A percentile compares a stretch with the other conserved stretches of the same genome.
phyloP scores from a whole-genome alignment of 768 basidiomycete species.

The Tricholoma saponaceum region DNA sequence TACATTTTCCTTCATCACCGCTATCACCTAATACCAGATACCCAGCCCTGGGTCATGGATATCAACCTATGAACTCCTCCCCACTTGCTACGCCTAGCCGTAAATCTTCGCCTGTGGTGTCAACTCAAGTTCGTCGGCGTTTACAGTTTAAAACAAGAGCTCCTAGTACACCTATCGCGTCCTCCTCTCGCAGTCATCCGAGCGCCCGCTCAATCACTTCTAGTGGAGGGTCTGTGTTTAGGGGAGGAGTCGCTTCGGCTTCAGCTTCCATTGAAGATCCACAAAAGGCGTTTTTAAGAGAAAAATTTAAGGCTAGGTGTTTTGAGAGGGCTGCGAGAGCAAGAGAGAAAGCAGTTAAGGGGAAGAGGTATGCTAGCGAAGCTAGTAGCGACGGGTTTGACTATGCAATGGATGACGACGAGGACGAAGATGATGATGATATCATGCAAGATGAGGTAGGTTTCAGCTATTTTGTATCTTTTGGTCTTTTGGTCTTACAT shows the following conservation, averaged over 20 bases:
- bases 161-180: constrained; percentile 25
- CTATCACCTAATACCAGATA: constrained; percentile 2
- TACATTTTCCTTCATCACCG: constrained; percentile 12
- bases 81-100: constrained; percentile 44
- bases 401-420: constrained; percentile 37
- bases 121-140: constrained; percentile 45
- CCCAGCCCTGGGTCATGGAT: constrained; percentile 2
- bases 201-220: constrained; percentile 7
- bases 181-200: constrained; percentile 13
- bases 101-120: constrained; percentile 41
- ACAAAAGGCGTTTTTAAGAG: constrained; percentile 52
- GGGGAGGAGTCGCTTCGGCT: constrained; percentile 7
- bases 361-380: constrained; percentile 31
- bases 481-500: constrained; percentile 1
- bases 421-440: constrained; percentile 56
- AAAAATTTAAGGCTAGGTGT: constrained; percentile 58
- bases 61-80: constrained; percentile 43
- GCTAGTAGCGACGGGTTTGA: constrained; percentile 49
- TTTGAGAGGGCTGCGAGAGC: constrained; percentile 57
- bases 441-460: constrained; percentile 63
- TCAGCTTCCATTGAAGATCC: constrained; percentile 32
- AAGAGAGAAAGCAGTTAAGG: constrained; percentile 43
- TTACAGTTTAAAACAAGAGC: constrained; percentile 46
- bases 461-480: background rate
- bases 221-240: constrained; percentile 20